A percentile compares a stretch with the other conserved stretches of the same genome.
Evolutionary conservation across 495 filamentous ascomycete genomes (phyloP).

Genomic region (Astrothelium subdiscretum): DNA sequence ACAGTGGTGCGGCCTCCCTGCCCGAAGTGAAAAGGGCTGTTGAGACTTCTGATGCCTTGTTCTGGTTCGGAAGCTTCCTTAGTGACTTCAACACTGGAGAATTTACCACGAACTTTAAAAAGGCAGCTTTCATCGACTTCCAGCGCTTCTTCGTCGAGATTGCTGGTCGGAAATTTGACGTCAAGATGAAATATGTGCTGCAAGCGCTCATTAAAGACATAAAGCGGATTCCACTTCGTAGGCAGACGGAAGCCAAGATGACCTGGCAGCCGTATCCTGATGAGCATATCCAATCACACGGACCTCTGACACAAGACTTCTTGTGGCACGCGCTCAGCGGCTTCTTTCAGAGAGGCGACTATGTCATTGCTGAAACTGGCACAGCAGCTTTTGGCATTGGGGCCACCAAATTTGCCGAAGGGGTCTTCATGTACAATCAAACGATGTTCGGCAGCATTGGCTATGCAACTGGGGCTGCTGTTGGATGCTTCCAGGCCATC

Average conservation of each 20-base stretch:
- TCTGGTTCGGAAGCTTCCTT: slow-evolving; percentile 29
- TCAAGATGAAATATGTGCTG: slow-evolving; percentile 26
- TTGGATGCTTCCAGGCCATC: slow-evolving; percentile 29
- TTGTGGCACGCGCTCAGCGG: slow-evolving; percentile 22
- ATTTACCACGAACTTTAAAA: slow-evolving; percentile 25
- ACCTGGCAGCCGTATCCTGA: slow-evolving; percentile 19
- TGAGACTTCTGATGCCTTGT: slow-evolving; percentile 25
- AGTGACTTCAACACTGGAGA: slow-evolving; percentile 28
- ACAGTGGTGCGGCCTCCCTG: slow-evolving; percentile 22
- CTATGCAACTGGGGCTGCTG: slow-evolving; percentile 28
- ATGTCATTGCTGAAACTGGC: slow-evolving; percentile 38
- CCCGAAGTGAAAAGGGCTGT: slow-evolving; percentile 16
- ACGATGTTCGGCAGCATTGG: slow-evolving; percentile 33
- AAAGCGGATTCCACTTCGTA: slow-evolving; percentile 13
- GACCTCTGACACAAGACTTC: slow-evolving; percentile 25
- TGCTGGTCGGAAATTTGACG: slow-evolving; percentile 19
- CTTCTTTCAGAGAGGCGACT: slow-evolving; percentile 35
- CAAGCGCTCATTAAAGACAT: slow-evolving; percentile 18
- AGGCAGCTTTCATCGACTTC: slow-evolving; percentile 26
- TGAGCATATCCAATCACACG: slow-evolving; percentile 2
- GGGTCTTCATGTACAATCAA: slow-evolving; percentile 25
- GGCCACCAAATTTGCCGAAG: slow-evolving; percentile 21
- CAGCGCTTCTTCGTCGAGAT: slow-evolving; percentile 31
- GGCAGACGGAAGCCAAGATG: slow-evolving; percentile 4
- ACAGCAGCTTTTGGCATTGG: slow-evolving; percentile 29